A percentile compares a stretch with the other conserved stretches of the same genome.
Conservation (phyloP, 257 asterid species). For the Leonotis leonurus region DNA sequence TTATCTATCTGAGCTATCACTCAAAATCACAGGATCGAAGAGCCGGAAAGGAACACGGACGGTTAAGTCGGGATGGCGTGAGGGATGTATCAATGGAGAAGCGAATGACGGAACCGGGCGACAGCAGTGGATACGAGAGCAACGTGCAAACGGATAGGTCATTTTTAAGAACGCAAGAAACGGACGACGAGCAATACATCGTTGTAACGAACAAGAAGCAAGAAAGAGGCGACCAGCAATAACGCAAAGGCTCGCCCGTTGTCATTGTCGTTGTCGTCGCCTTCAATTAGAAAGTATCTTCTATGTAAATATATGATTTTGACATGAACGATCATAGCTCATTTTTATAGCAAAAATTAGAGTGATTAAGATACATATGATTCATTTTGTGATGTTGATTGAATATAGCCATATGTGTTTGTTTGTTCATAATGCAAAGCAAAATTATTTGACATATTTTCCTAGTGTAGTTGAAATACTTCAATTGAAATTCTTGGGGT, state of each 20-base stretch:
- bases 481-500: too few relatives aligned
- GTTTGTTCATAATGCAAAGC: not conserved
- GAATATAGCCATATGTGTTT: conserved; percentile 1
- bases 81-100: conserved; percentile 39
- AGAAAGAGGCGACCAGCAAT: conserved; percentile 53
- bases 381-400: conserved; percentile 28
- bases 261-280: not conserved
- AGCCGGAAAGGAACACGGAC: conserved; percentile 39
- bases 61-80: too few relatives aligned
- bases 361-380: conserved; percentile 4
- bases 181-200: conserved; percentile 26
- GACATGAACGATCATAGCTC: conserved; percentile 7
- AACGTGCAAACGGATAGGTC: conserved; percentile 48
- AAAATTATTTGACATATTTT: not conserved
- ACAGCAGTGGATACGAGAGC: conserved; percentile 87
- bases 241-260: conserved; percentile 7
- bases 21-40: conserved; percentile 53
- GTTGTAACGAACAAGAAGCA: conserved; percentile 15
- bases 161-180: conserved; percentile 56
- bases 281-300: not conserved
- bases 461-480: not conserved
- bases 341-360: conserved; percentile 15
- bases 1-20: too few relatives aligned
- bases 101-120: conserved; percentile 54
- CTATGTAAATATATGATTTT: conserved; percentile 39